A percentile compares a stretch with the other conserved stretches of the same genome.
Conservation (phyloP, 164 flowering plant species). For the Berberis thunbergii region DNA sequence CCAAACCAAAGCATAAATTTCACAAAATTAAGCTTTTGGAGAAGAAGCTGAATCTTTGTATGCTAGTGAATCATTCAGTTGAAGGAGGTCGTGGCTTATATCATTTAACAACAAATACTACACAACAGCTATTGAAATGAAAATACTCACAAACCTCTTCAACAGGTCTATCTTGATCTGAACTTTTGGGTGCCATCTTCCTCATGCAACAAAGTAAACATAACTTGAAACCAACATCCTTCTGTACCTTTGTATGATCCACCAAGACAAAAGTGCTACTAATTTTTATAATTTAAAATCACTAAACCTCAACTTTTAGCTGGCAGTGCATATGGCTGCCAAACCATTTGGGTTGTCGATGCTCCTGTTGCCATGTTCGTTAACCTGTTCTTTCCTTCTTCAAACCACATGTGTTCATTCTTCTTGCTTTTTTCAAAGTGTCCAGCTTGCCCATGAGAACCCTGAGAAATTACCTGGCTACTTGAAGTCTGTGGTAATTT, state of each 20-base stretch:
- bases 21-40: too few relatives aligned
- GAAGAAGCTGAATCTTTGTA: too few relatives aligned
- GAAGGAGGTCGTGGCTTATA: too few relatives aligned
- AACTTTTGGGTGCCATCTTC: too few relatives aligned
- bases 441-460: slow-evolving; percentile 10
- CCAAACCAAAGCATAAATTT: too few relatives aligned
- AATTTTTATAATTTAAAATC: neutral
- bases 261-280: neutral
- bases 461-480: slow-evolving; percentile 10
- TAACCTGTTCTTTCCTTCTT: slow-evolving; percentile 28
- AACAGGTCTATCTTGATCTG: too few relatives aligned
- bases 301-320: slow-evolving; percentile 23
- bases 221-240: too few relatives aligned
- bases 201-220: too few relatives aligned
- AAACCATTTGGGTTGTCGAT: slow-evolving; percentile 22
- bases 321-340: slow-evolving; percentile 17
- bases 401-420: slow-evolving; percentile 21
- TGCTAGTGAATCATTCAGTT: too few relatives aligned
- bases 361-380: slow-evolving; percentile 8
- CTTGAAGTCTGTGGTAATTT: slow-evolving; percentile 15
- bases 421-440: slow-evolving; percentile 12
- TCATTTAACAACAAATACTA: too few relatives aligned
- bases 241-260: neutral
- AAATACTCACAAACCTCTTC: too few relatives aligned
- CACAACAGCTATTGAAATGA: too few relatives aligned